These are phyloP conservation scores for Aspergillus steynii DNA, from an alignment of 495 filamentous ascomycete species.

Conservation along the genomic window DNA sequence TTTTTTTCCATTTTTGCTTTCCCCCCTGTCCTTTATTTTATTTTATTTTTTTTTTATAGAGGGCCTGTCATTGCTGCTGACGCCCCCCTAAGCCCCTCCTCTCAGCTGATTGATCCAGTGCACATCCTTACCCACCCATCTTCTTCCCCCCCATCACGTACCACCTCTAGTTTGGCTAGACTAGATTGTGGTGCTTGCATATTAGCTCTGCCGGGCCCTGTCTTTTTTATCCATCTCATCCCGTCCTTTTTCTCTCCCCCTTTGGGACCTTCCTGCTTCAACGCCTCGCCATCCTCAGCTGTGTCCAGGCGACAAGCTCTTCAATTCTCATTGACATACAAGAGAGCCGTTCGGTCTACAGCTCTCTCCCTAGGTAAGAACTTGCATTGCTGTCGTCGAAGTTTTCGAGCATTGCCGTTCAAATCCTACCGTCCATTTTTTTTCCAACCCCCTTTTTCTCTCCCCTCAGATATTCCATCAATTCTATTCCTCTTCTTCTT, in stretches of 20 bases:
- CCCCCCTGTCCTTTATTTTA: constrained; percentile 3
- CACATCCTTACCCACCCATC: constrained; percentile 26
- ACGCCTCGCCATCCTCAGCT: constrained; percentile 18
- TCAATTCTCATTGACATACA: background rate
- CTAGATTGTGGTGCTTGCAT: constrained; percentile 27
- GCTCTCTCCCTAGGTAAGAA: background rate
- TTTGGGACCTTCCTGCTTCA: constrained; percentile 19
- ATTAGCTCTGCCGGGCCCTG: constrained; percentile 24
- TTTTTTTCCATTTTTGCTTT: constrained; percentile 2
- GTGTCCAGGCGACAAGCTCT: constrained; percentile 37
- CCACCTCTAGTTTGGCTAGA: constrained; percentile 11
- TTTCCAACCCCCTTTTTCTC: background rate
- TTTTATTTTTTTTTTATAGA: constrained; percentile 8
- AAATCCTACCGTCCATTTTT: background rate
- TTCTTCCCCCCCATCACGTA: constrained; percentile 15
- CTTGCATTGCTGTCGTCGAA: constrained; percentile 7
- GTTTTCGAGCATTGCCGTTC: constrained; percentile 6
- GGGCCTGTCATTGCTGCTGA: constrained; percentile 16
- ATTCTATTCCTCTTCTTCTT: constrained; percentile 3
- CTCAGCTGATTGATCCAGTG: constrained; percentile 40
- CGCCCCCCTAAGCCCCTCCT: constrained; percentile 22
- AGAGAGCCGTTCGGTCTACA: background rate
- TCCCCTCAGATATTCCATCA: constrained; percentile 1
- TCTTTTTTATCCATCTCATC: constrained; percentile 24
- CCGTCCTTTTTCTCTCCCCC: constrained; percentile 15